phyloP scores from a whole-genome alignment of 2,329 filamentous ascomycete genomes.

The Trichoderma sp. region DNA sequence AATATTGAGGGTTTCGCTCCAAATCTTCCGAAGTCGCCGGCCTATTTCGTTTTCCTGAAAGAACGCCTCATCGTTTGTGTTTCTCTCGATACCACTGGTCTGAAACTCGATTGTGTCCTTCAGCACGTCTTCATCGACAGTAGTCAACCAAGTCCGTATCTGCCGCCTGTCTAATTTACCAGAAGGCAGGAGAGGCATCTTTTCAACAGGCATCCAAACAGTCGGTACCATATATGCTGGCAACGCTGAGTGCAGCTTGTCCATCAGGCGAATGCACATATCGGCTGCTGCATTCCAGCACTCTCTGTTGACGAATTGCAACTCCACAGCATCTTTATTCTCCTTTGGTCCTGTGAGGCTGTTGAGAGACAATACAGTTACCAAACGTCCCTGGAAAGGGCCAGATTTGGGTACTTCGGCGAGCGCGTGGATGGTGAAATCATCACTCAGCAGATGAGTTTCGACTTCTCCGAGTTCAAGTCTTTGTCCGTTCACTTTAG shows the following conservation, averaged over 20 bases:
- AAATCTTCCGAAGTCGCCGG: not conserved
- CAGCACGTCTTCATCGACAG: not conserved
- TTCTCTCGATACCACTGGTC: not conserved
- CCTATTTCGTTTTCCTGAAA: not conserved
- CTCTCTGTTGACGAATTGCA: not conserved
- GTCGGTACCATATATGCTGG: not conserved
- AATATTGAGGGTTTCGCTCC: not conserved
- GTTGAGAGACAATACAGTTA: not conserved
- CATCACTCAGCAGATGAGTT: not conserved
- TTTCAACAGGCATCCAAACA: not conserved
- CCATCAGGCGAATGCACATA: not conserved
- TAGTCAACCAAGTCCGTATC: not conserved
- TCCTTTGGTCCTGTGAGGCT: not conserved
- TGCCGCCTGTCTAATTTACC: not conserved
- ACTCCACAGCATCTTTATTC: not conserved
- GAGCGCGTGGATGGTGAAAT: not conserved
- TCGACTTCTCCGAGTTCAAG: not conserved
- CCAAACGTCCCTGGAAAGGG: not conserved
- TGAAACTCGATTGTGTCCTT: not conserved
- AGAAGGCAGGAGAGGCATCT: not conserved
- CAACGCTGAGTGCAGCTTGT: not conserved
- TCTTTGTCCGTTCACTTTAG: not conserved
- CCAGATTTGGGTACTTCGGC: not conserved
- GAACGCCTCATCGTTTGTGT: not conserved
- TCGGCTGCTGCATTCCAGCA: not conserved